A percentile compares a stretch with the other conserved stretches of the same genome.
These are phyloP conservation scores for Oryza meridionalis DNA, from an alignment of 176 grass and related monocot genomes.

Conservation along the genomic window DNA sequence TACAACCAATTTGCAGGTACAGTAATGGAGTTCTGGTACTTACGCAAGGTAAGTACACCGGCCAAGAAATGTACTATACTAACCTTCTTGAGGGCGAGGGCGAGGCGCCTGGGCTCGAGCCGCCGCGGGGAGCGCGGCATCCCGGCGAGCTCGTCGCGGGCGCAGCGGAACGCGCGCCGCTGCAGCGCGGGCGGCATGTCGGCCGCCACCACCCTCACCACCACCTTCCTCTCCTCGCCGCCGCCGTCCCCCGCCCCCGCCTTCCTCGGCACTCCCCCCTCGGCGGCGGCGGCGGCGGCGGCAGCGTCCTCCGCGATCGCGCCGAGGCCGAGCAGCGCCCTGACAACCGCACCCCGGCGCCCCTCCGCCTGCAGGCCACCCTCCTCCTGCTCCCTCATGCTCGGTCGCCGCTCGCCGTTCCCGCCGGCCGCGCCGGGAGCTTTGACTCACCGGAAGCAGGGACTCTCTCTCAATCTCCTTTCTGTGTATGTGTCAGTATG, in stretches of 20 bases:
- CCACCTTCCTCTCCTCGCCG: conserved; percentile 51
- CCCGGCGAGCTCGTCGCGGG: conserved; percentile 67
- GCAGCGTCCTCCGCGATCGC: conserved; percentile 45
- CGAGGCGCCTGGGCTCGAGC: conserved; percentile 82
- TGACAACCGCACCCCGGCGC: conserved; percentile 63
- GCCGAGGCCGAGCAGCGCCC: conserved; percentile 64
- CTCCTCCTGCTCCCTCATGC: conserved; percentile 46
- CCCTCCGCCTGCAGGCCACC: conserved; percentile 55
- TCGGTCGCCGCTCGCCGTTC: too few species aligned
- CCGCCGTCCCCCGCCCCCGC: neutral
- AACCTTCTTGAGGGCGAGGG: conserved; percentile 89
- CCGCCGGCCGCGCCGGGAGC: neutral
- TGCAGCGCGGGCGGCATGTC: conserved; percentile 81
- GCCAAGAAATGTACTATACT: neutral
- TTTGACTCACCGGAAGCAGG: neutral
- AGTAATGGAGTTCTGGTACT: neutral
- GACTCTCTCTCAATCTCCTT: neutral
- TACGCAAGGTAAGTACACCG: neutral
- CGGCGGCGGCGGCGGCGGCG: neutral
- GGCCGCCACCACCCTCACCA: conserved; percentile 71
- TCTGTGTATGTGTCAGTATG: too few species aligned
- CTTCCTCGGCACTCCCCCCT: conserved; percentile 30
- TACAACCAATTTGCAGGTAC: neutral
- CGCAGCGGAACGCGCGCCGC: conserved; percentile 79
- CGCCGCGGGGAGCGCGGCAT: conserved; percentile 71